Evolutionary conservation across 495 filamentous ascomycete genomes (phyloP), one percentile per base, ranked within the genome.

Genomic region (Saxophila tyrrhenica): DNA sequence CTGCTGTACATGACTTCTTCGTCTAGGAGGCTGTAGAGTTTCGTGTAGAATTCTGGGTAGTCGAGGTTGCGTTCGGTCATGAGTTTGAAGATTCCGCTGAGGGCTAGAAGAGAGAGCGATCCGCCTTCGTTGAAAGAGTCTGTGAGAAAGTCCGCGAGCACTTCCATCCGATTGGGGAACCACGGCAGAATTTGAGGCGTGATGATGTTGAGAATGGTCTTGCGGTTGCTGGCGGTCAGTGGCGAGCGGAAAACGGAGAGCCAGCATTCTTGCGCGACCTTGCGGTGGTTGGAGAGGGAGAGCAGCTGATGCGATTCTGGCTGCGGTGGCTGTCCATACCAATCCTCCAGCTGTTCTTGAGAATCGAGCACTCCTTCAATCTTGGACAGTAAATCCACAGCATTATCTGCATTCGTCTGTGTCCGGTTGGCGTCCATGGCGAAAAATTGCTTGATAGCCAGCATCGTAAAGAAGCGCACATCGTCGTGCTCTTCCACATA

Each of bases 131-230:
- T 78, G 69, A 91, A 97, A 16, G 82, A 90, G 68, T 94, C 89
- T 1, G 89, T 95, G 38, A 99, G 70, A 69, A 97, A 97, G 72
- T 99, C 94, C 83, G 96, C 90, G n/a, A 99, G 75, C 8, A 91
- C 73, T 63, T 95, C 89, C 5, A 85, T 81, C 35, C 85, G 82
- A 32, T 69, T 77, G 13, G 59, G 2, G 69, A 97, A 95, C 85
- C 86, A 91, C 0, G 92, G 90, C 46, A 85, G 83, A 50, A 97
- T 89, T 19, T 75, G 79, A 55, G 75, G 73, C 3, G 86, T 75
- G 74, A 94, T 84, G 48, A 82, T 73, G 17, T 80, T 75, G 24
- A 99, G 72, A 0, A 94, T 71, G 32, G 74, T 70, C 67, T 97
- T 99, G 49, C 85, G 82, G 58, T 92, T 85, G n/a, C 80, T 75